Evolutionary conservation across 1,284 basidiomycete genomes (phyloP).

Genomic region (Cryptococcus sp.): DNA sequence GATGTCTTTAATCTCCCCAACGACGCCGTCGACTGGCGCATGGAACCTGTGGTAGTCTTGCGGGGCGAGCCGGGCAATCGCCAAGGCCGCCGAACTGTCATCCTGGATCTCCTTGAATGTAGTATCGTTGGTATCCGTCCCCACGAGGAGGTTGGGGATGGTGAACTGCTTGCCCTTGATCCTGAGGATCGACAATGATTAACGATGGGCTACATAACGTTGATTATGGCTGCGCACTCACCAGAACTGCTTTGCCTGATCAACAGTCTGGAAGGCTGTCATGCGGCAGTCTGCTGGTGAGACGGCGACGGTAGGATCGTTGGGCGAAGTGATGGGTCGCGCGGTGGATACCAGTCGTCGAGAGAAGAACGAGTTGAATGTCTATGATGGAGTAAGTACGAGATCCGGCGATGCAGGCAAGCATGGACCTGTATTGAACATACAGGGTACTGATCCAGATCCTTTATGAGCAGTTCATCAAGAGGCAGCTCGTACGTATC

Average conservation of each 20-base stretch:
- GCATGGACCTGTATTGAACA: conserved; percentile 10
- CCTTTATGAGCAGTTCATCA: conserved; percentile 67
- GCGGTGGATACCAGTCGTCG: conserved; percentile 66
- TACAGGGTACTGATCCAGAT: conserved; percentile 61
- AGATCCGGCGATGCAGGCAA: background rate
- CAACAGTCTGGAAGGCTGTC: conserved; percentile 65
- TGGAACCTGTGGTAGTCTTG: conserved; percentile 87
- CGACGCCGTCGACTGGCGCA: conserved; percentile 67
- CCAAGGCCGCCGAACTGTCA: conserved; percentile 31
- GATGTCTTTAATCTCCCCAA: conserved; percentile 57
- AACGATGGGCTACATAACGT: background rate
- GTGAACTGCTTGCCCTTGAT: conserved; percentile 75
- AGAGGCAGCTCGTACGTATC: conserved; percentile 67
- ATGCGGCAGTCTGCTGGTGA: conserved; percentile 74
- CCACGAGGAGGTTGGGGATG: conserved; percentile 63
- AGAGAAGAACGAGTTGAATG: conserved; percentile 82
- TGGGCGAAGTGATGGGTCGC: conserved; percentile 65
- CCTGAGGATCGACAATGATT: conserved; percentile 52
- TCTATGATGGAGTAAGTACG: conserved; percentile 35
- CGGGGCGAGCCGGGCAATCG: conserved; percentile 64
- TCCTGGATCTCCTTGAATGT: conserved; percentile 56
- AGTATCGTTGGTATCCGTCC: conserved; percentile 53
- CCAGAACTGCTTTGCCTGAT: conserved; percentile 69
- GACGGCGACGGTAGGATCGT: conserved; percentile 62
- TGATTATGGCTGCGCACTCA: conserved; percentile 30